These are phyloP conservation scores for Millerozyma miso DNA, from an alignment of 805 yeast genomes.

Conservation along the genomic window DNA sequence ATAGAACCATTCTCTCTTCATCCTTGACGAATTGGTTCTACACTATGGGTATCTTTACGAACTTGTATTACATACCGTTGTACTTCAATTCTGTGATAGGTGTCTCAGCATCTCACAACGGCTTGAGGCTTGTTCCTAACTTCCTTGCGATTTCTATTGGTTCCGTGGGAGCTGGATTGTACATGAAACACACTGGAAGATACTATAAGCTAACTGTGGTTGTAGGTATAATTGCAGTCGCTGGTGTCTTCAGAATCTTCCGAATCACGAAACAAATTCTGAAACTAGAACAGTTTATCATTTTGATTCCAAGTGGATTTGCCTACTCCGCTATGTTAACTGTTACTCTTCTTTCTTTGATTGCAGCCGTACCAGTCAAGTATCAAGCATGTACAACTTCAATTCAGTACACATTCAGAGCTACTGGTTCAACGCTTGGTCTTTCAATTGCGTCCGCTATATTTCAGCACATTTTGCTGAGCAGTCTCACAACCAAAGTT, in stretches of 20 bases:
- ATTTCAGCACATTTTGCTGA: constrained; percentile 48
- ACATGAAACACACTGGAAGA: constrained; percentile 64
- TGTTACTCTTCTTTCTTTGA: constrained; percentile 66
- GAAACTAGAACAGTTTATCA: constrained; percentile 15
- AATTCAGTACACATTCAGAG: constrained; percentile 82
- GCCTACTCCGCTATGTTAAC: constrained; percentile 69
- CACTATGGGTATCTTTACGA: constrained; percentile 63
- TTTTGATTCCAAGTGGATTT: constrained; percentile 53
- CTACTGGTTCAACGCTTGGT: constrained; percentile 84
- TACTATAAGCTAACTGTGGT: constrained; percentile 47
- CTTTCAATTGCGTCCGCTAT: constrained; percentile 66
- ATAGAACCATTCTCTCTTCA: constrained; percentile 60
- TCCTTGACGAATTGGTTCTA: constrained; percentile 67
- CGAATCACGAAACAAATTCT: constrained; percentile 17
- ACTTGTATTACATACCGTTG: constrained; percentile 67
- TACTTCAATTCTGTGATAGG: constrained; percentile 54
- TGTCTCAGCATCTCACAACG: constrained; percentile 52
- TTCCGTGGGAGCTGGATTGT: constrained; percentile 60
- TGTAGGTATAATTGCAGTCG: constrained; percentile 39
- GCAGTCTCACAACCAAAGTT: constrained; percentile 15
- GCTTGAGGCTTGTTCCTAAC: constrained; percentile 58
- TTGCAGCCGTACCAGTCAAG: constrained; percentile 65
- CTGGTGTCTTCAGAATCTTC: constrained; percentile 43
- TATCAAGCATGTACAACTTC: constrained; percentile 85
- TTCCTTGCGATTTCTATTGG: constrained; percentile 67